Base-by-base conservation (phyloP, 331 rosid genomes). In the Stylosanthes scabra region DNA sequence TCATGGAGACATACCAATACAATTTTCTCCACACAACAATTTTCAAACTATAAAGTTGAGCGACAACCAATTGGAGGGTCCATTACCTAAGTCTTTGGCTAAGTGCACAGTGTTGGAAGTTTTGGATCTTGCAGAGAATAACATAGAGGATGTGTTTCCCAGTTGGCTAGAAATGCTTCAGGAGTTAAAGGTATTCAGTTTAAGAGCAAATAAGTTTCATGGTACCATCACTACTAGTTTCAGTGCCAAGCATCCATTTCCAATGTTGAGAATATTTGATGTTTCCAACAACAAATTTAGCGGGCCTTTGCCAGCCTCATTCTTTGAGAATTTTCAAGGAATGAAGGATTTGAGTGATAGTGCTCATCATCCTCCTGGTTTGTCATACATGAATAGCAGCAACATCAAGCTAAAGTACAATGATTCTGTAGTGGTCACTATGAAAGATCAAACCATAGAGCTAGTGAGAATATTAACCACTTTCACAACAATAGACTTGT, bases 41-140 rank as follows among this genome's bases (percentile, higher is more conserved):
- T 9, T 55, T 39, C 10, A 60, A 29, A 70, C 76, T 1, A 14
- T 62, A 9, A 41, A 69, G 56, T 63, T 77, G 8, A 77, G 40
- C 2, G 59, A 25, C 2, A 78, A 78, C 10, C 27, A 0, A 6
- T 16, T 74, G 47, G 50, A 62, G 7, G 83, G 83, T n/a, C 15
- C 63, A 31, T n/a, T 69, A 20, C 77, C 80, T 13, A 20, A 0
- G 1, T 68, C 83, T 54, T 68, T 68, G 56, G 68, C 41, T 3
- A 1, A 68, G 0, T 74, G 80, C 55, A 61, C 0, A 0, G 0
- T 1, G 0, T 31, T 80, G 1, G 41, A 68, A 61, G 14, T 80
- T 68, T 20, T 80, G 5, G 80, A 80, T 34, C 28, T 80, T 20
- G 83, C 62, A 20, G 39, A 74, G 15, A 80, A 71, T 46, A 2